phyloP scores from a whole-genome alignment of 1,284 basidiomycete genomes.

The Volvariella volvacea region DNA sequence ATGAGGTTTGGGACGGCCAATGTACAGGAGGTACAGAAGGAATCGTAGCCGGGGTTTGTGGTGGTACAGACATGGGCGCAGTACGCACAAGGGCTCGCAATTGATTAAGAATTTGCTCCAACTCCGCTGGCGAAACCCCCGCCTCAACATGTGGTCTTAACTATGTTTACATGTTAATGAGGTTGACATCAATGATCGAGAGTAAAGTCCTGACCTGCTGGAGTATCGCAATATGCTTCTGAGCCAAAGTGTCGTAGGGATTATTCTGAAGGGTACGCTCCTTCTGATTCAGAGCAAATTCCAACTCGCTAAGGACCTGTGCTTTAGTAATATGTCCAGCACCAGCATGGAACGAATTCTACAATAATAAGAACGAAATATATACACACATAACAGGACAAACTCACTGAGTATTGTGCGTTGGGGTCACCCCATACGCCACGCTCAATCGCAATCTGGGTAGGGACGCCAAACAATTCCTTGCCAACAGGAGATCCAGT shows the following conservation, averaged over 20 bases:
- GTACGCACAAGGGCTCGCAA: slow-evolving; percentile 60
- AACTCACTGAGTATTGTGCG: slow-evolving; percentile 26
- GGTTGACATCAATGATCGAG: slow-evolving; percentile 6
- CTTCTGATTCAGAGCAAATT: slow-evolving; percentile 72
- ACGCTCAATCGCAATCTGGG: slow-evolving; percentile 71
- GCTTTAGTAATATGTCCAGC: slow-evolving; percentile 52
- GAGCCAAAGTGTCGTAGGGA: slow-evolving; percentile 56
- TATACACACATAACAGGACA: neutral
- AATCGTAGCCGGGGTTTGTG: slow-evolving; percentile 19
- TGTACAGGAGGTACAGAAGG: slow-evolving; percentile 1
- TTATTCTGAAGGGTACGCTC: slow-evolving; percentile 60
- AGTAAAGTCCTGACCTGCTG: slow-evolving; percentile 55
- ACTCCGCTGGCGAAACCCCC: slow-evolving; percentile 74
- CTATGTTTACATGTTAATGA: slow-evolving; percentile 28
- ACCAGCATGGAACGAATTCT: slow-evolving; percentile 20
- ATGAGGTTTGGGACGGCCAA: slow-evolving; percentile 17
- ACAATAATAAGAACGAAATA: slow-evolving; percentile 10
- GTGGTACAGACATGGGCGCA: slow-evolving; percentile 27
- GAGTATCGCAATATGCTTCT: slow-evolving; percentile 64
- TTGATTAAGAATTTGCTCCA: slow-evolving; percentile 75
- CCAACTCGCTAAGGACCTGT: slow-evolving; percentile 76
- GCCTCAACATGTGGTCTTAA: slow-evolving; percentile 72
- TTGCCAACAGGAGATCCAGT: slow-evolving; percentile 73
- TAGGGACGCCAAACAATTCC: slow-evolving; percentile 75
- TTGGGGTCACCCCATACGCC: slow-evolving; percentile 65